phyloP scores from a whole-genome alignment of 306 rosid genomes.

The Quercus variabilis region DNA sequence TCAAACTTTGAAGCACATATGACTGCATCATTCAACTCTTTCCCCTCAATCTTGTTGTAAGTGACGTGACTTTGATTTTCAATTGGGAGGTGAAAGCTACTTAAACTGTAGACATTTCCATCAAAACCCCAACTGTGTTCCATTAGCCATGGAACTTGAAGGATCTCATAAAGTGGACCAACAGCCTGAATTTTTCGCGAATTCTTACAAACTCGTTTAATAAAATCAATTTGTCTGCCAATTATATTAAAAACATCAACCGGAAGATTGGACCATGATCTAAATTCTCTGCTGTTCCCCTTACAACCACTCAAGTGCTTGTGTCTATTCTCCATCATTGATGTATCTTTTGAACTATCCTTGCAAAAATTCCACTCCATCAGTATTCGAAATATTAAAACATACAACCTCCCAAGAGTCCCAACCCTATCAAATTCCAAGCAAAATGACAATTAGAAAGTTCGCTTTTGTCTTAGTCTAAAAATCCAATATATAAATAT shows the following conservation, averaged over 20 bases:
- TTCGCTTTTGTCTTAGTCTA: too few relatives aligned
- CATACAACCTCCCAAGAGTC: too few relatives aligned
- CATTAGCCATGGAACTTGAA: slow-evolving; percentile 19
- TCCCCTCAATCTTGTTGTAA: background rate
- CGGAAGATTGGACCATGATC: slow-evolving; percentile 15
- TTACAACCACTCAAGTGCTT: background rate
- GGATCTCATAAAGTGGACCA: background rate
- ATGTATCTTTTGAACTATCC: background rate
- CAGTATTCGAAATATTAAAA: background rate
- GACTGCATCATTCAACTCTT: background rate
- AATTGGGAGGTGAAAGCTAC: background rate
- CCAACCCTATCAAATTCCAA: background rate
- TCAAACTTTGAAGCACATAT: background rate
- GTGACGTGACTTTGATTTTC: background rate
- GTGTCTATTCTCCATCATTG: background rate
- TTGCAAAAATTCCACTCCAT: background rate
- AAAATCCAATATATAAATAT: too few relatives aligned
- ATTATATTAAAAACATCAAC: background rate
- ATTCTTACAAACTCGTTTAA: slow-evolving; percentile 17
- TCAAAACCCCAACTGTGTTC: background rate
- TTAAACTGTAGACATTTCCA: background rate
- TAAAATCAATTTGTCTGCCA: background rate
- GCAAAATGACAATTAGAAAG: too few relatives aligned
- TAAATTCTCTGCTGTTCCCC: background rate
- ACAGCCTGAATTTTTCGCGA: slow-evolving; percentile 1